Conservation (phyloP, 2,329 filamentous ascomycete species). For the Dactylellina sp. region DNA sequence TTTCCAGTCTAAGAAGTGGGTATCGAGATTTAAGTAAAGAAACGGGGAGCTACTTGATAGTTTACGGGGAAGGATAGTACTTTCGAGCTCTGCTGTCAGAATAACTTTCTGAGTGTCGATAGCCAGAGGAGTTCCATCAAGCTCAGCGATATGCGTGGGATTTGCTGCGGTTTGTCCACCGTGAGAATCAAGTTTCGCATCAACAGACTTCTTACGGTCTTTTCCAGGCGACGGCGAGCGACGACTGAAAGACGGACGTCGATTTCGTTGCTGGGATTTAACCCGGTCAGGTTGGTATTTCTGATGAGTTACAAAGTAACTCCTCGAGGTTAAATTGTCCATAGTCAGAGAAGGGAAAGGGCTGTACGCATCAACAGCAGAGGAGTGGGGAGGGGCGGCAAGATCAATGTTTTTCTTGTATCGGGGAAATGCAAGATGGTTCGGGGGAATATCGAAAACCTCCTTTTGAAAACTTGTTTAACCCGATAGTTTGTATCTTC, state of each 20-base stretch:
- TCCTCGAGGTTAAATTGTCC: slow-evolving; percentile 55
- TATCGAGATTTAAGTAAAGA: not conserved
- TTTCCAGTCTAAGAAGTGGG: not conserved
- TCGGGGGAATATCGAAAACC: slow-evolving; percentile 16
- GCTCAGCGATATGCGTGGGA: slow-evolving; percentile 24
- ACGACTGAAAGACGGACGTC: slow-evolving; percentile 40
- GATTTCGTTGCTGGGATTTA: slow-evolving; percentile 40
- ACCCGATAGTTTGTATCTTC: slow-evolving; percentile 22
- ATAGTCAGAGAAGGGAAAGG: slow-evolving; percentile 17
- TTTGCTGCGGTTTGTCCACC: slow-evolving; percentile 29
- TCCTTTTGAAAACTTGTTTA: slow-evolving; percentile 4
- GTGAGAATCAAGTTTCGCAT: slow-evolving; percentile 40
- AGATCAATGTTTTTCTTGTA: slow-evolving; percentile 29
- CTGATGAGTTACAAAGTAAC: slow-evolving; percentile 47
- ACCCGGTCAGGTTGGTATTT: slow-evolving; percentile 51
- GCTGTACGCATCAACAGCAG: slow-evolving; percentile 23
- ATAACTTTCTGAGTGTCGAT: slow-evolving; percentile 52
- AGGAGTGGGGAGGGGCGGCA: slow-evolving; percentile 23
- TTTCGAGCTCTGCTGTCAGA: slow-evolving; percentile 46
- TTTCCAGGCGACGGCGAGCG: slow-evolving; percentile 38
- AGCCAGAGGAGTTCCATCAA: slow-evolving; percentile 48
- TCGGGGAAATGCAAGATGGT: slow-evolving; percentile 28
- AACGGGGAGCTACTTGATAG: slow-evolving; percentile 49
- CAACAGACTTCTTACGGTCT: slow-evolving; percentile 48
- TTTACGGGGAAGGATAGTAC: slow-evolving; percentile 52